Base-by-base conservation (phyloP, 192 early-diverging fungal genomes). In the Diversispora eburnea region DNA sequence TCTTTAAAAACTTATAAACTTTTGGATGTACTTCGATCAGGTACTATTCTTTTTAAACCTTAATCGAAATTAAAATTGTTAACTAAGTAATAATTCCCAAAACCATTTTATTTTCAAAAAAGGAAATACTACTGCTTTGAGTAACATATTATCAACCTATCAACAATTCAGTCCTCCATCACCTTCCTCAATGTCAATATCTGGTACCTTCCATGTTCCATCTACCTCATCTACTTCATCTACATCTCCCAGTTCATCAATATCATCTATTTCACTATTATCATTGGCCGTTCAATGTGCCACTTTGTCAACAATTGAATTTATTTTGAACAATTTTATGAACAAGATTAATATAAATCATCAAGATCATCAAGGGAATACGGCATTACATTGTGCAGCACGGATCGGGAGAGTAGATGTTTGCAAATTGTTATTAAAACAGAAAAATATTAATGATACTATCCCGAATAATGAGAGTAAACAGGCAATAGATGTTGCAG, bases 371-470 rank as follows among this genome's bases (percentile, higher is more conserved):
- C 82, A 89, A 42, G 89, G 91, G 13, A 86, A 88, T 75, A 94
- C 91, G 0, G 88, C 91, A 8, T 75, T 94, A 56, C 93, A 94
- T 70, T 73, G 90, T 71, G 93, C 91, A 0, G 80, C 91, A 47
- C 90, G 87, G 75, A 80, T 87, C 54, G 83, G 88, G 17, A 82
- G 90, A 43, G 74, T 80, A 7, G 91, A 92, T 58, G 81, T 92
- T 10, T 83, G 91, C 15, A 86, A 87, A 63, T 70, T 93, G 42
- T 76, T 94, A 39, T 82, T 94, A 45, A 77, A 81, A 45, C 85
- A 87, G 56, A 80, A 80, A 42, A 86, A 85, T 8, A 81, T 91
- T 47, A 84, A 92, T 76, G 90, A 93, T 80, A 84, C 88, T 58
- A 62, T 90, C 1, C 75, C 83, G 41, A 88, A 93, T 62, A 54